Evolutionary conservation across 805 yeast species (phyloP), one percentile per base, ranked within the genome.

Genomic region (Candida khao-thaluensis): DNA sequence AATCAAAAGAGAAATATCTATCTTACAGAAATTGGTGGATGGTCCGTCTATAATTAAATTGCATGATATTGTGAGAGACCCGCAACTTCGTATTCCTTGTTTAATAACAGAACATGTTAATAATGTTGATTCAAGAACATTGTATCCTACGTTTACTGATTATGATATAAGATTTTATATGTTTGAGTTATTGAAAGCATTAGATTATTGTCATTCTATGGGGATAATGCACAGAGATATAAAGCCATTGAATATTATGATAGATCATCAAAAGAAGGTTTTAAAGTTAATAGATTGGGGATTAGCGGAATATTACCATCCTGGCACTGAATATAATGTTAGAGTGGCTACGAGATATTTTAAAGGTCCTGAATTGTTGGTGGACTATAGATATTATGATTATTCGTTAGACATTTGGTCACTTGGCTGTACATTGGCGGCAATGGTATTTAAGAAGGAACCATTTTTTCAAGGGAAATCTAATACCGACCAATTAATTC

Each of bases 171-270:
- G 88, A 50, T 87, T 72, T 66, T 89, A 90, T 60, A 84, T 89
- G 74, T 79, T 77, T 45, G 87, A 87, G 61, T 69, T 89, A 40
- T 71, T 90, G 46, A 81, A 76, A 51, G 96, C 96, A 9, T 71
- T 90, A 50, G 95, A 90, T 57, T 90, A 77, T 59, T 81, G 90
- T 27, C 97, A 90, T 63, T 85, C 95, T 9, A 85, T 85, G 88
- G 97, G 97, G 16, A 87, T 90, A 44, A 89, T 90, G 81, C 97
- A 90, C 57, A 74, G 97, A 58, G 97, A 90, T 62, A 96, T 90
- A 40, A 90, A 90, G 62, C 97, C 97, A 8, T 95, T 90, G 54
- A 90, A 90, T 61, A 85, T 90, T 47, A 90, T 90, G 96, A 90
- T 90, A 50, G 96, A 90, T 60, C 96, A 86, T 40, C 66, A 73